Base-by-base conservation (phyloP, 441 rosid species). In the Gossypium lobatum region DNA sequence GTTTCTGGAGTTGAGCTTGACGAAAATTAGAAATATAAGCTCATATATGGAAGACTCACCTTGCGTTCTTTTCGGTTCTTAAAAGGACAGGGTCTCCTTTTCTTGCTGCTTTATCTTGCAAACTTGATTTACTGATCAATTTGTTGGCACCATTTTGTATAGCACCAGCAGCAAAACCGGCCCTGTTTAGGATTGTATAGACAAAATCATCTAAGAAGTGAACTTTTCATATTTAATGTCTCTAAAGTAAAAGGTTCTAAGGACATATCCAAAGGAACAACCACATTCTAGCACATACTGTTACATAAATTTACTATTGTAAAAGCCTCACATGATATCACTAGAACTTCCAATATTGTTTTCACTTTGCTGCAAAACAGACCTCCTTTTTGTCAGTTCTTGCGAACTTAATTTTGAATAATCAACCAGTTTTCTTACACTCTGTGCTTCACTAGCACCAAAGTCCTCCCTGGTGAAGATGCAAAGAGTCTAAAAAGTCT, bases 51-150 rank as follows among this genome's bases (percentile, higher is more conserved):
- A 70, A 48, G 58, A 18, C 67, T 73, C 48, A 81, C 86, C 80
- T 76, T 61, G 75, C 63, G 46, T 80, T 77, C 69, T 69, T 68
- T 46, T 77, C 64, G 25, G 37, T 79, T 48, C 78, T 75, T 53
- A 77, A 79, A 72, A 67, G 70, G 68, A 68, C 72, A 78, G 85
- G 71, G 59, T 77, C 81, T 73, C 77, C 83, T 64, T 78, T 76
- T 17, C 60, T 78, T 69, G 73, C 79, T 78, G 69, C 73, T 76
- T 73, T 80, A 53, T 80, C 80, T 73, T 78, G 80, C 66, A 61
- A 26, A 67, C 76, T 76, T 58, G 79, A 73, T 54, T 68, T 60
- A 72, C 76, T 78, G 73, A 74, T 46, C 58, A 64, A 65, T 61
- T 77, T 82, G 76, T 76, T 42, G 45, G 71, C 75, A 78, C 64